Conservation (phyloP, 2,329 filamentous ascomycete genomes). For the Fusarium circinatum region DNA sequence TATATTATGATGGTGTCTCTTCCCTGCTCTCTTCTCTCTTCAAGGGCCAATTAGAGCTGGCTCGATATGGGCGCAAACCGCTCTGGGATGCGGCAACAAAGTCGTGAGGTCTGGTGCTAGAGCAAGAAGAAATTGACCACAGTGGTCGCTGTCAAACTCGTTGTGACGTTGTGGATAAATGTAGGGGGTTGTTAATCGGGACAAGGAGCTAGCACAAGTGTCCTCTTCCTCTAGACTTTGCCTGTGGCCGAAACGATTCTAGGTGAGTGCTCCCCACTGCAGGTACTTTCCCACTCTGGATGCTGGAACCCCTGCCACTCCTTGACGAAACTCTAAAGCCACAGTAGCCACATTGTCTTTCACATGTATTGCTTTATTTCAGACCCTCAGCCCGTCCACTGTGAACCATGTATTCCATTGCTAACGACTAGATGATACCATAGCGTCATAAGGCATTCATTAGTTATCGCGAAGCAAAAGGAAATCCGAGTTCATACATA, state of each 20-base stretch:
- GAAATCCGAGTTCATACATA: no score
- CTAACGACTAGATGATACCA: not conserved
- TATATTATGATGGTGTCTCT: conserved; percentile 12
- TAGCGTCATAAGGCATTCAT: not conserved
- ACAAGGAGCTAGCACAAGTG: conserved; percentile 45
- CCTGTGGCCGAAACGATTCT: conserved; percentile 32
- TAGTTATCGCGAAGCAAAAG: no score
- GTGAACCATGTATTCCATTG: not conserved
- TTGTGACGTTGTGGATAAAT: conserved; percentile 41
- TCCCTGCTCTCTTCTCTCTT: conserved; percentile 18
- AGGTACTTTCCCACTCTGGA: conserved; percentile 26
- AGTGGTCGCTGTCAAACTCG: conserved; percentile 35
- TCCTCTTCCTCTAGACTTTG: conserved; percentile 38
- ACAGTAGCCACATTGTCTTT: conserved; percentile 5
- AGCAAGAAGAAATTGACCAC: conserved; percentile 26
- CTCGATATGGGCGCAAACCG: conserved; percentile 33
- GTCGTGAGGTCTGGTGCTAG: conserved; percentile 5
- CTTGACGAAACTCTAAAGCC: conserved; percentile 20
- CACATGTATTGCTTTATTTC: not conserved
- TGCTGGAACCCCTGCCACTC: conserved; percentile 8
- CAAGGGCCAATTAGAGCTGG: conserved; percentile 34
- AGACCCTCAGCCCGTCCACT: no score
- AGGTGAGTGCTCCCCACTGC: conserved; percentile 41
- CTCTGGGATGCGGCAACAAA: conserved; percentile 32
- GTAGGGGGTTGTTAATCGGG: conserved; percentile 36